Conservation (phyloP, 805 yeast species). For the Suhomyces pyralidae region DNA sequence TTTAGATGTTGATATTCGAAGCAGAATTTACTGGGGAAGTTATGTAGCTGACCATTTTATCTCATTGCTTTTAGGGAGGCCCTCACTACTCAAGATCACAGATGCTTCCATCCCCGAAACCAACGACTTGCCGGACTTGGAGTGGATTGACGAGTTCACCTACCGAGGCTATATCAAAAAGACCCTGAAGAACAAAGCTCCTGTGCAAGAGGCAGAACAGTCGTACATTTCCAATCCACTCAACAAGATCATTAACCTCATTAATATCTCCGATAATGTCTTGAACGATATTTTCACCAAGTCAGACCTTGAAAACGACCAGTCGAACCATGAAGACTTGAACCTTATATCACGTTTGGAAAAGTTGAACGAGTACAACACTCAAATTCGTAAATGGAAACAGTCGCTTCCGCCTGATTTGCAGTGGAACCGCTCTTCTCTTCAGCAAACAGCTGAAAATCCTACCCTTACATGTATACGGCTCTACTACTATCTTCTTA, state of each 20-base stretch:
- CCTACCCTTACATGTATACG: slow-evolving; percentile 53
- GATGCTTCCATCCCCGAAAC: slow-evolving; percentile 62
- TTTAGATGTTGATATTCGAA: slow-evolving; percentile 53
- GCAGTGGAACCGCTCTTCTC: slow-evolving; percentile 45
- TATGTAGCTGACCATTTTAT: slow-evolving; percentile 64
- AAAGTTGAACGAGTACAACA: slow-evolving; percentile 46
- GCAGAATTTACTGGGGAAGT: slow-evolving; percentile 66
- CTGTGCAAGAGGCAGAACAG: background rate
- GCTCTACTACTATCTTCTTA: slow-evolving; percentile 56
- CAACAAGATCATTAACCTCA: slow-evolving; percentile 40
- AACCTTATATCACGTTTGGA: slow-evolving; percentile 38
- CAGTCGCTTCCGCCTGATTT: slow-evolving; percentile 45
- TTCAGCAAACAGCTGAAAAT: slow-evolving; percentile 44
- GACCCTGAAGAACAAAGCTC: background rate
- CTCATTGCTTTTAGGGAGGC: slow-evolving; percentile 57
- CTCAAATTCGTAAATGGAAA: slow-evolving; percentile 52
- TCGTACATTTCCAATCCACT: slow-evolving; percentile 44
- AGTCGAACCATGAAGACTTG: slow-evolving; percentile 34
- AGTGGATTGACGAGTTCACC: slow-evolving; percentile 59
- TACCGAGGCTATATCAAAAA: slow-evolving; percentile 22
- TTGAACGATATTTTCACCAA: slow-evolving; percentile 44
- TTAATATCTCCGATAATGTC: slow-evolving; percentile 44
- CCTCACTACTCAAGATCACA: slow-evolving; percentile 50
- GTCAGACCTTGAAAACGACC: slow-evolving; percentile 28
- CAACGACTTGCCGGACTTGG: slow-evolving; percentile 57